Conservation (phyloP, 1,284 basidiomycete species). For the Cystobasidium slooffiae region DNA sequence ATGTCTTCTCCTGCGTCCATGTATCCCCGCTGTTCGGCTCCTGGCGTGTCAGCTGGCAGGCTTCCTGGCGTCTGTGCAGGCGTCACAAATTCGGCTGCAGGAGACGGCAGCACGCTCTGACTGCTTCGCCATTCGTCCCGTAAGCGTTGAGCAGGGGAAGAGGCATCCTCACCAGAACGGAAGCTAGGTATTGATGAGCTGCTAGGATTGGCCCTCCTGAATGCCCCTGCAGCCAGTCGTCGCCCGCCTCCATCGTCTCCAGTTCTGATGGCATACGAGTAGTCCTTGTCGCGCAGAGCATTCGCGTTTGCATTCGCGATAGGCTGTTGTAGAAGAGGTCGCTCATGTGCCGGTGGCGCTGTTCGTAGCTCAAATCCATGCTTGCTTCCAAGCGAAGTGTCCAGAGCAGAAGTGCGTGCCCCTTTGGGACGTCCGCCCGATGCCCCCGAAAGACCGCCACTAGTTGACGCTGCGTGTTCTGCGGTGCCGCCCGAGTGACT, state of each 20-base stretch:
- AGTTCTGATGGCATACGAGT: conserved; percentile 38
- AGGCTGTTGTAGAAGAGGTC: conserved; percentile 33
- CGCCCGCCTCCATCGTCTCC: conserved; percentile 31
- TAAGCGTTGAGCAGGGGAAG: conserved; percentile 32
- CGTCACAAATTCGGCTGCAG: conserved; percentile 5
- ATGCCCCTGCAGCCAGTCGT: conserved; percentile 33
- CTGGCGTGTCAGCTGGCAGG: neutral
- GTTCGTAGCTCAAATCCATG: conserved; percentile 34
- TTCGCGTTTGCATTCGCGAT: neutral
- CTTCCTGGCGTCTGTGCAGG: conserved; percentile 18
- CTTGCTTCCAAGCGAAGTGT: conserved; percentile 32
- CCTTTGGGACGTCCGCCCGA: conserved; percentile 10
- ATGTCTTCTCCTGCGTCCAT: conserved; percentile 19
- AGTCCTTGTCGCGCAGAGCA: conserved; percentile 24
- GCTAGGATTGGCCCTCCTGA: conserved; percentile 24
- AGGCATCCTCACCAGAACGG: conserved; percentile 8
- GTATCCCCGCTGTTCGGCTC: neutral
- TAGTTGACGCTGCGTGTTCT: neutral
- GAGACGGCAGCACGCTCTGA: neutral
- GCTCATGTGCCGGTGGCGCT: conserved; percentile 20
- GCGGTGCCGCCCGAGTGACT: conserved; percentile 7
- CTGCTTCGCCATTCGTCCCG: conserved; percentile 37
- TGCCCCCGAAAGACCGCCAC: neutral
- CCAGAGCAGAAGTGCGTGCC: conserved; percentile 9
- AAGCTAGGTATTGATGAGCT: conserved; percentile 18